phyloP scores from a whole-genome alignment of 805 yeast genomes.

The Metschnikowia orientalis region DNA sequence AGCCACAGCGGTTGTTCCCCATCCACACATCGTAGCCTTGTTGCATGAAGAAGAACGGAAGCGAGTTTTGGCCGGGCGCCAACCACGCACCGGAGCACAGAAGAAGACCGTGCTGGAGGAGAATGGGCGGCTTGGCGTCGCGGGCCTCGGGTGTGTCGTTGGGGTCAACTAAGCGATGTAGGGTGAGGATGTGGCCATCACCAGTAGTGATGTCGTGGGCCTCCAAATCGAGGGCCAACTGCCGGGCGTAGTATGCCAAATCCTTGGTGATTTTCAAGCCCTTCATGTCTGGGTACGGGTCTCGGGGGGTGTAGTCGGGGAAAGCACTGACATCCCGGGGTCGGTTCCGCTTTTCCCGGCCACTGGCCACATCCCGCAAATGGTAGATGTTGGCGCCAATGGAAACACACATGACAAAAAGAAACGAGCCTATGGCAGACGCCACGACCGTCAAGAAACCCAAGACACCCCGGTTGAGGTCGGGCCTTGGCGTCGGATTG shows the following conservation, averaged over 20 bases:
- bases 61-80: conserved; percentile 74
- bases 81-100: conserved; percentile 85
- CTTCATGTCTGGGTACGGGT: conserved; percentile 33
- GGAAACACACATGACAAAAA: conserved; percentile 24
- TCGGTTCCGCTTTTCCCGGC: conserved; percentile 26
- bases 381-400: conserved; percentile 31
- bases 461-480: conserved; percentile 20
- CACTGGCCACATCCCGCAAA: conserved; percentile 24
- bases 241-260: conserved; percentile 62
- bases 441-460: conserved; percentile 20
- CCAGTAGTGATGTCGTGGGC: conserved; percentile 60
- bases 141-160: conserved; percentile 28
- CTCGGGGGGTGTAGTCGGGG: conserved; percentile 27
- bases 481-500: conserved; percentile 8
- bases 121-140: conserved; percentile 51
- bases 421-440: conserved; percentile 27
- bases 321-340: conserved; percentile 21
- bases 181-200: conserved; percentile 73
- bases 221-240: conserved; percentile 55
- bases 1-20: conserved; percentile 88
- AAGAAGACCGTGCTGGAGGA: conserved; percentile 80
- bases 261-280: conserved; percentile 37
- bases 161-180: conserved; percentile 61
- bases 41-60: conserved; percentile 53
- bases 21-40: conserved; percentile 84